These are phyloP conservation scores for Tympanopsis confertula DNA, from an alignment of 2,329 filamentous ascomycete genomes.

Conservation along the genomic window DNA sequence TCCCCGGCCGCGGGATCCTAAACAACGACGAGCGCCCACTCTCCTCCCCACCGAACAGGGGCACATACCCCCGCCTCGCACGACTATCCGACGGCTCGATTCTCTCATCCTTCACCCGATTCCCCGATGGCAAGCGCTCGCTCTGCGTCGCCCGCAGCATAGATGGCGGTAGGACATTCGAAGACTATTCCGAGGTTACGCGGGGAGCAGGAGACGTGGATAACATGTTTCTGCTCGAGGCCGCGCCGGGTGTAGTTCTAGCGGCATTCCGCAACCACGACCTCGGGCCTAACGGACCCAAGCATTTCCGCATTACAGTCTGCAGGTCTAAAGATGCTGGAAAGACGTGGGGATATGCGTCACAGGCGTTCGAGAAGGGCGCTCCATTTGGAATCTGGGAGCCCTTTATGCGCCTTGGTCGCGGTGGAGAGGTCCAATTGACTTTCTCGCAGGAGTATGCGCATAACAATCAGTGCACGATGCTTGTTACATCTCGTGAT, in stretches of 20 bases:
- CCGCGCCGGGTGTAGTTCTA: slow-evolving; percentile 19
- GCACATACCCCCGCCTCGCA: slow-evolving; percentile 34
- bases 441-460: slow-evolving; percentile 33
- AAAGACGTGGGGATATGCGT: slow-evolving; percentile 25
- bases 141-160: slow-evolving; percentile 29
- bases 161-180: slow-evolving; percentile 27
- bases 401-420: slow-evolving; percentile 31
- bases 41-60: slow-evolving; percentile 19
- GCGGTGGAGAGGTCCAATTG: slow-evolving; percentile 25
- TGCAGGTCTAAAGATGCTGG: slow-evolving; percentile 31
- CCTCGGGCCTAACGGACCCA: slow-evolving; percentile 17
- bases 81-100: slow-evolving; percentile 29
- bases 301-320: slow-evolving; percentile 35
- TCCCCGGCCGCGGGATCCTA: too few relatives aligned
- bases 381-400: slow-evolving; percentile 31
- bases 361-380: slow-evolving; percentile 28
- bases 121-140: slow-evolving; percentile 20
- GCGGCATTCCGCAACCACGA: slow-evolving; percentile 37
- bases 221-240: slow-evolving; percentile 32
- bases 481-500: slow-evolving; percentile 29
- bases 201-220: slow-evolving; percentile 30
- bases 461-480: slow-evolving; percentile 32
- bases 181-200: slow-evolving; percentile 26
- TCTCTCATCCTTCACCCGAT: slow-evolving; percentile 30
- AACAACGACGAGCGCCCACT: slow-evolving; percentile 18